Evolutionary conservation across 345 rosid species (phyloP).

Genomic region (Populus tremula): DNA sequence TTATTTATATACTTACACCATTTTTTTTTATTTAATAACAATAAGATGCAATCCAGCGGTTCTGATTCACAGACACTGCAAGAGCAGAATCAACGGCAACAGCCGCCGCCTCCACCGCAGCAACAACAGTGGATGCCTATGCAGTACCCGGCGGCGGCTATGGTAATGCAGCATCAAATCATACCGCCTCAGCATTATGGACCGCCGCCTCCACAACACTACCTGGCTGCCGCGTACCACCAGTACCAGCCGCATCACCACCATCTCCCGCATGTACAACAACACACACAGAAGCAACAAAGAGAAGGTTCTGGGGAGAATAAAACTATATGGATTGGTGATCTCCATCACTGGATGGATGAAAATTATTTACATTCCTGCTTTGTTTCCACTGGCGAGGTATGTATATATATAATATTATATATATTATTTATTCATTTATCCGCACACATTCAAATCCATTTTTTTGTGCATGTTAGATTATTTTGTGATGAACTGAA

Average conservation of each 20-base stretch:
- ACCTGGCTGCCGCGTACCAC: slow-evolving; percentile 44
- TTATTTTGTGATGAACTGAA: background rate
- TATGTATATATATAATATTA: slow-evolving; percentile 7
- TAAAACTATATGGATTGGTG: slow-evolving; percentile 90
- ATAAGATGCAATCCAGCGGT: slow-evolving; percentile 55
- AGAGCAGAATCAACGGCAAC: slow-evolving; percentile 32
- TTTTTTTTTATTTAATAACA: background rate
- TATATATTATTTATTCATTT: background rate
- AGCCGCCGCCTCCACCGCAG: slow-evolving; percentile 29
- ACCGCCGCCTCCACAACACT: slow-evolving; percentile 56
- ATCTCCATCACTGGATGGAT: slow-evolving; percentile 98
- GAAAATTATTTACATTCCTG: slow-evolving; percentile 76
- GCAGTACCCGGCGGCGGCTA: slow-evolving; percentile 76
- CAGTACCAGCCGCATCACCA: slow-evolving; percentile 28
- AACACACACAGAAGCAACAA: slow-evolving; percentile 36
- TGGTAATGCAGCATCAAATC: slow-evolving; percentile 90
- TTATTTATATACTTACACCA: background rate
- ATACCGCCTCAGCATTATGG: slow-evolving; percentile 58
- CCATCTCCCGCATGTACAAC: slow-evolving; percentile 30
- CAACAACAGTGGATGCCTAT: slow-evolving; percentile 62
- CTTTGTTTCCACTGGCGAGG: slow-evolving; percentile 80
- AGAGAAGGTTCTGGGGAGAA: slow-evolving; percentile 65
- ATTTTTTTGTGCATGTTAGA: background rate
- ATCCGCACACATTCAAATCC: background rate
- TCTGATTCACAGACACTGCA: slow-evolving; percentile 39